Conservation (phyloP, 192 early-diverging fungal genomes). For the Thoreauomyces humboldtii region DNA sequence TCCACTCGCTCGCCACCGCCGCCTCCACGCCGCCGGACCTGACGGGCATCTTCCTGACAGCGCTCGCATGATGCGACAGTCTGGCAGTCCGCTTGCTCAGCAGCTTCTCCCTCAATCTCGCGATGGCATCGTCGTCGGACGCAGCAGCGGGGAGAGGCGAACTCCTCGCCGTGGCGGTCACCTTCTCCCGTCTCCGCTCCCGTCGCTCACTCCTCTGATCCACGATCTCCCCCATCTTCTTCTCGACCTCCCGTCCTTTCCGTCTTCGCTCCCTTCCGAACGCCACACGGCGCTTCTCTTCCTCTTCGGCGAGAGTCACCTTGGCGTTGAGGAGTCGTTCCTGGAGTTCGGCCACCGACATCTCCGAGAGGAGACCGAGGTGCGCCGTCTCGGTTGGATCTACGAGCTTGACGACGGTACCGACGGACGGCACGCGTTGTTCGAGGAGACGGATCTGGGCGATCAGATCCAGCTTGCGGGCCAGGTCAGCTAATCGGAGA, state of each 20-base stretch:
- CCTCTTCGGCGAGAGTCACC: constrained; percentile 16
- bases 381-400: constrained; percentile 49
- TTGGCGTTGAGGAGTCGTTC: constrained; percentile 43
- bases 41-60: not conserved
- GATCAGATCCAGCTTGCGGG: constrained; percentile 47
- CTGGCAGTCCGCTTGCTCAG: constrained; percentile 28
- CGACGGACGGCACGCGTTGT: constrained; percentile 38
- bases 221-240: constrained; percentile 45
- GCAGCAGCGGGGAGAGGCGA: not conserved
- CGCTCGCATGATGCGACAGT: not conserved
- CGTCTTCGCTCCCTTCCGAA: constrained; percentile 32
- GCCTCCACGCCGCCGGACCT: not conserved
- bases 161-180: not conserved
- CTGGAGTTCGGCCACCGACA: constrained; percentile 56
- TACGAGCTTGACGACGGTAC: constrained; percentile 35
- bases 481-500: constrained; percentile 40
- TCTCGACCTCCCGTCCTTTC: constrained; percentile 24
- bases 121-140: constrained; percentile 9
- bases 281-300: constrained; percentile 36
- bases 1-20: not conserved
- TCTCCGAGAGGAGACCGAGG: constrained; percentile 51
- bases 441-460: constrained; percentile 55
- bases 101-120: constrained; percentile 31
- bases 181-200: constrained; percentile 4
- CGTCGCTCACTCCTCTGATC: constrained; percentile 34